Evolutionary conservation across 768 basidiomycete species (phyloP), one percentile per base, ranked within the genome.

Genomic region (Amanita muscaria): DNA sequence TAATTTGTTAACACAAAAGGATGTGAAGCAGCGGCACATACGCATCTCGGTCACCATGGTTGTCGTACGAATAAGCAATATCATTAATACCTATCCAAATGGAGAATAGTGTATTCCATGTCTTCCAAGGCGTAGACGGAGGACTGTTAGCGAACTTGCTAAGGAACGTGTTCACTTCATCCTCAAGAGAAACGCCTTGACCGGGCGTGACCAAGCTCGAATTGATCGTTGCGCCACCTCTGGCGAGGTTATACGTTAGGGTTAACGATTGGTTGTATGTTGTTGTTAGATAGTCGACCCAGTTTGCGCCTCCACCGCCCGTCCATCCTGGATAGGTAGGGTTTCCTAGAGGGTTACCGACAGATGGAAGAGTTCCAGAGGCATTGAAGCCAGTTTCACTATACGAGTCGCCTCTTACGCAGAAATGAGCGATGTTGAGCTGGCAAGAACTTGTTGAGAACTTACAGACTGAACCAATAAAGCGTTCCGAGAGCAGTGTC

Each of bases 61-160:
- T 15, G 40, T 66, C 70, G 45, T 66, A 79, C 40, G 72, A 76
- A 51, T 74, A 75, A 22, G 74, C 77, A 27, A 83, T 70, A 52
- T 83, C 82, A 52, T 84, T 84, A 51, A 84, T 77, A 1, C 83
- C 82, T 45, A 85, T 81, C 70, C 72, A 84, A n/a, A 82, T 59
- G 0, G 74, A 74, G 59, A 85, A 83, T 36, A 83, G 52, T 43
- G 79, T 55, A 53, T 83, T 76, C 3, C 55, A 51, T 46, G 71
- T 70, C 16, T 70, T 68, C 83, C 82, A 84, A 0, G 73, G 69
- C 1, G 74, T 70, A 2, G 58, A 61, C 6, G 65, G 57, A 1
- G 79, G 79, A 55, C 74, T 76, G 27, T 52, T 62, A 1, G 66
- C 74, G 1, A 66, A 69, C 6, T 65, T 61, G n/a, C 49, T 51